phyloP scores from a whole-genome alignment of 305 asterid genomes.

The Fraxinus greggii region DNA sequence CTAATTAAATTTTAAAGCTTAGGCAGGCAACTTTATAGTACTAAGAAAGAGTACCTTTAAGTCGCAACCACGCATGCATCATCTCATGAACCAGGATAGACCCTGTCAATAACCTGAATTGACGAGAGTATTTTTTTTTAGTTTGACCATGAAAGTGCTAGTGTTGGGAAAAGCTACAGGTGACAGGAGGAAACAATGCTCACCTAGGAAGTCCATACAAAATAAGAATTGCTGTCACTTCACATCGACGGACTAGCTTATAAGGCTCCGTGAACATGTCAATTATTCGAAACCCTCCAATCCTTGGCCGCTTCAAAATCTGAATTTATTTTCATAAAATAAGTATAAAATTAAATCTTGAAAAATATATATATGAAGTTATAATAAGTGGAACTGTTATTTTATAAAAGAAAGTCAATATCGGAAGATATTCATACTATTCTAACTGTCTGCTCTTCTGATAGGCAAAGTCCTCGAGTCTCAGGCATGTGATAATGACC shows the following conservation, averaged over 20 bases:
- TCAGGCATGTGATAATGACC: conserved; percentile 98
- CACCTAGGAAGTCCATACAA: conserved; percentile 96
- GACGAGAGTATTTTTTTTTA: not conserved
- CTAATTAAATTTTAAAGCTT: not conserved
- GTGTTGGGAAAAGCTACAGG: not conserved
- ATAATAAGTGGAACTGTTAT: not conserved
- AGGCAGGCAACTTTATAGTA: not conserved
- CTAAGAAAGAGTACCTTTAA: conserved; percentile 54
- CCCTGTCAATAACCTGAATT: conserved; percentile 78
- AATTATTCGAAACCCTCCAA: conserved; percentile 72
- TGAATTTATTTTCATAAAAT: conserved; percentile 30
- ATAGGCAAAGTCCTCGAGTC: conserved; percentile 96
- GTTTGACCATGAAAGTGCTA: conserved; percentile 2
- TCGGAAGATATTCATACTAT: conserved; percentile 51
- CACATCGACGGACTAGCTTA: conserved; percentile 73
- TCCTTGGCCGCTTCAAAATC: conserved; percentile 81
- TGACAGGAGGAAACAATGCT: conserved; percentile 4
- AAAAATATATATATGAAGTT: not conserved
- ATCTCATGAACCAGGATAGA: conserved; percentile 97
- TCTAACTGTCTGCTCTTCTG: conserved; percentile 97
- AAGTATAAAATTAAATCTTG: not conserved
- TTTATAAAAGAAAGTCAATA: not conserved
- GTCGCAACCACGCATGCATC: conserved; percentile 99
- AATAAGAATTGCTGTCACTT: conserved; percentile 96
- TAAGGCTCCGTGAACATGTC: conserved; percentile 97